phyloP scores from a whole-genome alignment of 1,139 yeast species.

The Candida sanyaensis region DNA sequence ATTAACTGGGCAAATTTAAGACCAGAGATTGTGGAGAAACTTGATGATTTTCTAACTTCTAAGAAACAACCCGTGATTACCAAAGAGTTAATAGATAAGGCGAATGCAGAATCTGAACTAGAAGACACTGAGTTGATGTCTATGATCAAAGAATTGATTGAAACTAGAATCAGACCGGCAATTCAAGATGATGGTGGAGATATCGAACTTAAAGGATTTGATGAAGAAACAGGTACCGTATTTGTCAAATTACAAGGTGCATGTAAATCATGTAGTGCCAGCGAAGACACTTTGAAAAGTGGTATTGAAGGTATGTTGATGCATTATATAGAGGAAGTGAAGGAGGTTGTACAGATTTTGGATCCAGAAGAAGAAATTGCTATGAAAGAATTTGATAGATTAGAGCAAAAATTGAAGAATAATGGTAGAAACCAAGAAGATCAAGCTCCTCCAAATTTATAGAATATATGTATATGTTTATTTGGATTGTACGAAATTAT shows the following conservation, averaged over 20 bases:
- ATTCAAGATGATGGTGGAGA: conserved; percentile 85
- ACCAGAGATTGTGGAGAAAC: conserved; percentile 45
- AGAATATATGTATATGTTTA: conserved; percentile 13
- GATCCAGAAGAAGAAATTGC: conserved; percentile 55
- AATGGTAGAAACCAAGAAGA: conserved; percentile 12
- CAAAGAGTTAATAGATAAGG: conserved; percentile 43
- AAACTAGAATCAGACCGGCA: conserved; percentile 65
- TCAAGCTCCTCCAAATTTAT: conserved; percentile 36
- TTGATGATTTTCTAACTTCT: conserved; percentile 38
- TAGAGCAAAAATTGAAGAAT: conserved; percentile 44
- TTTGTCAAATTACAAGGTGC: conserved; percentile 80
- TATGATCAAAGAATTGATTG: conserved; percentile 62
- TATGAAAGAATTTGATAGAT: conserved; percentile 68
- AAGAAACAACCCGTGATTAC: conserved; percentile 53
- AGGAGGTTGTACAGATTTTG: conserved; percentile 67
- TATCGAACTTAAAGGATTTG: conserved; percentile 69
- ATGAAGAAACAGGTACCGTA: conserved; percentile 68
- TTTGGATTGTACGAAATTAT: conserved; percentile 9
- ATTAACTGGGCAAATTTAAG: conserved; percentile 48
- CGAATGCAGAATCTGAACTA: conserved; percentile 33
- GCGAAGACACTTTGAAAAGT: conserved; percentile 74
- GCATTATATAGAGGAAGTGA: conserved; percentile 82
- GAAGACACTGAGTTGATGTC: conserved; percentile 54
- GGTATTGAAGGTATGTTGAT: conserved; percentile 85
- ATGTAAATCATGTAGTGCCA: conserved; percentile 75